Conservation (phyloP, 2,329 filamentous ascomycete genomes). For the Xylaria sp. region DNA sequence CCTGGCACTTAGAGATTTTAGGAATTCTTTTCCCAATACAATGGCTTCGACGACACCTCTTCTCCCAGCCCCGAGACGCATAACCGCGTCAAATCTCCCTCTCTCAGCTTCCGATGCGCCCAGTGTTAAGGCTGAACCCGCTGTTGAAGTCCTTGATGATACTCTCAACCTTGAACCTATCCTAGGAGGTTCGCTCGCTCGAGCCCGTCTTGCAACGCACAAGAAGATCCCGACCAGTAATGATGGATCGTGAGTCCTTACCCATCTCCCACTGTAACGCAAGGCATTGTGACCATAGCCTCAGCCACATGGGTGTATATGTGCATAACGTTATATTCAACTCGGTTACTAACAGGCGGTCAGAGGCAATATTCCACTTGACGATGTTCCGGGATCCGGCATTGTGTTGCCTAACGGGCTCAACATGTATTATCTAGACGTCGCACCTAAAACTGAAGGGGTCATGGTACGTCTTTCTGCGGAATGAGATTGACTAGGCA, state of each 20-base stretch:
- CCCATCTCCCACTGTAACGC: constrained; percentile 1
- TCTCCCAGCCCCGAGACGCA: constrained; percentile 43
- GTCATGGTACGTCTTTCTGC: constrained; percentile 42
- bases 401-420: constrained; percentile 49
- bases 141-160: constrained; percentile 46
- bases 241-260: constrained; percentile 45
- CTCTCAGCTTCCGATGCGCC: constrained; percentile 30
- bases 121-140: constrained; percentile 41
- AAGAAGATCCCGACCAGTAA: constrained; percentile 45
- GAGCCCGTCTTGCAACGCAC: constrained; percentile 43
- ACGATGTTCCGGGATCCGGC: constrained; percentile 47
- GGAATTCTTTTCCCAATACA: background rate
- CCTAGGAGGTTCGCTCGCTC: constrained; percentile 36
- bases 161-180: constrained; percentile 41
- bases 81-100: constrained; percentile 45
- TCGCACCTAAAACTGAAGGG: constrained; percentile 47
- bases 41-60: constrained; percentile 22
- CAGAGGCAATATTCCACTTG: constrained; percentile 44
- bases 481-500: constrained; percentile 13
- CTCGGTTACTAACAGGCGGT: background rate
- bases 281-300: background rate
- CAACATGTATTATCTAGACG: constrained; percentile 49
- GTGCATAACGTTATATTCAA: constrained; percentile 1
- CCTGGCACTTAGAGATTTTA: background rate
- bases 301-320: background rate